Conservation (phyloP, 78 protist genomes). For the Planoprotostelium fungivorum region DNA sequence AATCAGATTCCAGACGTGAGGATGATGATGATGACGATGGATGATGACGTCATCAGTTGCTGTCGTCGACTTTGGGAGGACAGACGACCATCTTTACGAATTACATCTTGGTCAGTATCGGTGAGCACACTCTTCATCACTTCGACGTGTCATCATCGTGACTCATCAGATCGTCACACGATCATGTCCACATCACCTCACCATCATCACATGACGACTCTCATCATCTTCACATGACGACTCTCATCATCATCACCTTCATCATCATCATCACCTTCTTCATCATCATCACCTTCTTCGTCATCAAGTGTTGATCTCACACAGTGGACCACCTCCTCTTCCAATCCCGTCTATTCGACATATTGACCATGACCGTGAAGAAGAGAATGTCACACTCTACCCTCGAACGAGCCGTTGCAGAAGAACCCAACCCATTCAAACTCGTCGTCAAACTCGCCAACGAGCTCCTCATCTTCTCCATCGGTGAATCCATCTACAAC, state of each 20-base stretch:
- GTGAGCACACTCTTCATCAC: too few species aligned
- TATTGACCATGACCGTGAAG: background rate
- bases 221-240: too few species aligned
- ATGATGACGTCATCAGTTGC: background rate
- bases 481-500: background rate
- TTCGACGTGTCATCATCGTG: too few species aligned
- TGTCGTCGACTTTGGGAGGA: background rate
- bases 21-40: background rate
- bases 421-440: background rate
- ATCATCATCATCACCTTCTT: too few species aligned
- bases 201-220: too few species aligned
- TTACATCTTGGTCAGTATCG: background rate
- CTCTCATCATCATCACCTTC: too few species aligned
- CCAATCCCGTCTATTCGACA: background rate
- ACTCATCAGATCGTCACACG: too few species aligned
- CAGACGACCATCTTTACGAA: background rate
- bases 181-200: too few species aligned
- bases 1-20: background rate
- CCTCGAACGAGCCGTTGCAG: background rate
- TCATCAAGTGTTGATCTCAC: background rate
- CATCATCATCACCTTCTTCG: too few species aligned
- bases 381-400: background rate
- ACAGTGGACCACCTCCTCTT: background rate
- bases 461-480: background rate
- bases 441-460: background rate